Evolutionary conservation across 116 monocot species (phyloP), one percentile per base, ranked within the genome.

Genomic region (Zostera marina): DNA sequence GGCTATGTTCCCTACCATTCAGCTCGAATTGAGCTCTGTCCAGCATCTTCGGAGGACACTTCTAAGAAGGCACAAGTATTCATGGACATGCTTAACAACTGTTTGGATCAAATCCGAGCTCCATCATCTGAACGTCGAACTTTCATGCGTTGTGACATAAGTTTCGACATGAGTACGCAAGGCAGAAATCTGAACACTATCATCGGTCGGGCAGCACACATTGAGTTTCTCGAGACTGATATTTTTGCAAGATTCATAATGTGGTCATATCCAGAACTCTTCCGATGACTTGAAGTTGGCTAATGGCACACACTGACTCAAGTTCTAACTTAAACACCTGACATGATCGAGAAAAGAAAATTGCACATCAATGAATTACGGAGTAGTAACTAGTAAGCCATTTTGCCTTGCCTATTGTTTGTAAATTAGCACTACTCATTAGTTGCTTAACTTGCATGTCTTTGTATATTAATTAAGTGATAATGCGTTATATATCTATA

Each of bases 1-100:
- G 96, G 96, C 11, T 90, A 98, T 72, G 96, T 98, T 53, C 96
- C 96, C 3, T 86, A 98, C 52, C 96, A 98, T 74, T 98, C 96
- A 8, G 96, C 96, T 19, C 75, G 96, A 69, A 86, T 98, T 24
- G 96, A 98, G 54, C 69, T 81, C 3, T 85, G 80, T 69, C 90
- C 59, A 10, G 88, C 82, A 41, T 79, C 96, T 22, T 74, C 90
- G 8, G 76, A 51, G 3, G 96, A 89, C 67, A 69, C 72, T 56
- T 85, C 96, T 13, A 89, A 76, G 76, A 89, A 81, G 74, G 85
- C 77, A 24, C 70, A 83, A 52, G 70, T 89, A 19, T 96, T 89
- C 54, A 64, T 78, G 39, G 96, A 96, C 55, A 96, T 96, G 96
- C 76, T 96, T 14, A 86, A 89, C 73, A 80, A 83, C 56, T 96